Base-by-base conservation (phyloP, 2,329 filamentous ascomycete genomes). In the Aspergillus sp. region DNA sequence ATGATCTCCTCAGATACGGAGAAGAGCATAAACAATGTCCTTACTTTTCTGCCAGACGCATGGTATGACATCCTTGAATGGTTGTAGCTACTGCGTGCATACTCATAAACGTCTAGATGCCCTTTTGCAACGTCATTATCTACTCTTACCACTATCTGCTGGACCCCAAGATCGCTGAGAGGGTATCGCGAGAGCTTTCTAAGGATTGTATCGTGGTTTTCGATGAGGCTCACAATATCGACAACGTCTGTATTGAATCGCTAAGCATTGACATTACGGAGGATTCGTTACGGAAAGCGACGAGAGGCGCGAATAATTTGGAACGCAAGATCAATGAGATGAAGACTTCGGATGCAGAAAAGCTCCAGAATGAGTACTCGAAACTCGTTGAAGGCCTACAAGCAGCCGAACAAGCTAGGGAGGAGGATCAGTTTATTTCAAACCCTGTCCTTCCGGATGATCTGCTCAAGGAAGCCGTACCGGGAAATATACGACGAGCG, bases 131-230 rank as follows among this genome's bases (percentile, higher is more conserved):
- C 74, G 92, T 99, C 72, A 97, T 99, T 72, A 99, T 99, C 67
- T 99, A 99, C 80, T 99, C 95, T 0, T 99, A 99, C 73, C 95
- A 99, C 77, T 99, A 99, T 72, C 86, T 99, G 3, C 86, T 99
- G 15, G 96, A 99, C 70, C 95, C 95, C 2, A 99, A 99, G 75
- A 99, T 99, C 70, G 95, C 95, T 12, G 95, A 99, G 73, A 79
- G 94, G 60, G 93, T 98, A 2, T 98, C 95, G 0, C 92, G 90
- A 75, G 95, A 99, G 71, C 86, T 99, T 10, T 97, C 95, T 0
- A 97, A 97, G 69, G 96, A 99, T 75, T 97, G 93, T 75, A 99
- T 99, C 55, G 91, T 99, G 19, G 95, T 99, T 3, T 99, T 99
- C 66, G 95, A 99, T 72, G 95, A 99, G 77, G 95, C 95, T 13